phyloP scores from a whole-genome alignment of 371 early-diverging fungal species.

The Paraphysoderma sedebokerense region DNA sequence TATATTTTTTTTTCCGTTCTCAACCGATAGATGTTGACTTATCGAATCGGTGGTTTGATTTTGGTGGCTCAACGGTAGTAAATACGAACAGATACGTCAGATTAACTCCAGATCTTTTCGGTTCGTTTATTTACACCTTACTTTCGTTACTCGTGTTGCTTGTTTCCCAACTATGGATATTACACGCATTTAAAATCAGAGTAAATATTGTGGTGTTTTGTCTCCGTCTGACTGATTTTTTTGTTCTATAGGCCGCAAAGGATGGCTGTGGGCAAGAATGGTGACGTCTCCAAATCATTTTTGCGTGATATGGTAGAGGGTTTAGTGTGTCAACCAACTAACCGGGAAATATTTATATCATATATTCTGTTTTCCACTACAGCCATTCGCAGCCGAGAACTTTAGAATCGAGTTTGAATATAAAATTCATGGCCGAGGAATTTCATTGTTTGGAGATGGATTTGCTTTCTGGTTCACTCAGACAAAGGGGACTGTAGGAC shows the following conservation, averaged over 20 bases:
- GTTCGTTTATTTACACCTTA: slow-evolving; percentile 32
- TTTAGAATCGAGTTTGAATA: slow-evolving; percentile 90
- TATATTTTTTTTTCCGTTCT: not conserved
- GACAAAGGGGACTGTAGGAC: slow-evolving; percentile 21
- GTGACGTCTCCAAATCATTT: not conserved
- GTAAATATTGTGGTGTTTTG: not conserved
- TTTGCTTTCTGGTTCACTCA: slow-evolving; percentile 67
- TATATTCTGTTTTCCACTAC: not conserved
- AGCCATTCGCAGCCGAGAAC: slow-evolving; percentile 46
- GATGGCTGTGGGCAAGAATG: not conserved
- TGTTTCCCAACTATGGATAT: not conserved
- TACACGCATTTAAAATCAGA: not conserved
- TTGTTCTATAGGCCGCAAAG: no score
- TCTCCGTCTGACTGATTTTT: not conserved
- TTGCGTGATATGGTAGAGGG: not conserved
- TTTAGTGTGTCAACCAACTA: not conserved
- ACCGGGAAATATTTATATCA: not conserved
- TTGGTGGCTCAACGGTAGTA: slow-evolving; percentile 20
- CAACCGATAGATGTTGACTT: slow-evolving; percentile 35
- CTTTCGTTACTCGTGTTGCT: not conserved
- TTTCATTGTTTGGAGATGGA: slow-evolving; percentile 71
- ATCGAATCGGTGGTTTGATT: slow-evolving; percentile 52
- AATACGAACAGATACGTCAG: slow-evolving; percentile 38
- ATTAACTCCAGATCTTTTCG: slow-evolving; percentile 62
- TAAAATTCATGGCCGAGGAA: slow-evolving; percentile 50